phyloP scores from a whole-genome alignment of 2,329 filamentous ascomycete genomes.

The Diaporthe nobilis region DNA sequence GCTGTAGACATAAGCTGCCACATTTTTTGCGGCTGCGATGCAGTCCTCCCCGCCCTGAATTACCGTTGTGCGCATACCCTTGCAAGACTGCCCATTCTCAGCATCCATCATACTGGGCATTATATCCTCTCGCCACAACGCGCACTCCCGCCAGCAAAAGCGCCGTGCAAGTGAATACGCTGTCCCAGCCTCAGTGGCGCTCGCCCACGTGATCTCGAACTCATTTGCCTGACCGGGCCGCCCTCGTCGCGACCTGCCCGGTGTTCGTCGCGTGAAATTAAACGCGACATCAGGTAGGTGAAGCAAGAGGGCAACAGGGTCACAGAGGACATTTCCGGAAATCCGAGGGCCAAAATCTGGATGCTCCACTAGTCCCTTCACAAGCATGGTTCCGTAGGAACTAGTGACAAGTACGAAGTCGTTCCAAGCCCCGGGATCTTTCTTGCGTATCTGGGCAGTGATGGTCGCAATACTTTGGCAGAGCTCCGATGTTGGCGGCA shows the following conservation, averaged over 20 bases:
- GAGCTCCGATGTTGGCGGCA: not conserved
- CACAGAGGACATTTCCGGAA: slow-evolving; percentile 1
- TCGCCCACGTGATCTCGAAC: slow-evolving; percentile 4
- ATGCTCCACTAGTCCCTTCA: not conserved
- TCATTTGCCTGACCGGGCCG: slow-evolving; percentile 2
- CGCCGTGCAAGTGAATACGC: slow-evolving; percentile 5
- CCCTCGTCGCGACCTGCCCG: not conserved
- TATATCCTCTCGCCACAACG: slow-evolving; percentile 9
- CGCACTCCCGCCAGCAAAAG: slow-evolving; percentile 8
- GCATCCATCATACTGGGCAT: not conserved
- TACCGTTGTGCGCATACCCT: slow-evolving; percentile 44
- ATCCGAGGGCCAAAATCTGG: slow-evolving; percentile 1
- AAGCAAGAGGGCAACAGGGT: slow-evolving; percentile 5
- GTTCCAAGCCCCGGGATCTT: not conserved
- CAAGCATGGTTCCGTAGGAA: slow-evolving; percentile 9
- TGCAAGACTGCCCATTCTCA: not conserved
- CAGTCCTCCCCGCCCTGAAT: slow-evolving; percentile 46
- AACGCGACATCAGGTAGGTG: slow-evolving; percentile 7
- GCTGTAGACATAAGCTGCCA: slow-evolving; percentile 47
- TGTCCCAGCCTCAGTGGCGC: not conserved
- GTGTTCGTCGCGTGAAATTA: slow-evolving; percentile 6
- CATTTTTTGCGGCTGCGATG: slow-evolving; percentile 44
- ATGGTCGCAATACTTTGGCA: not conserved
- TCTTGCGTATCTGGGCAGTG: not conserved
- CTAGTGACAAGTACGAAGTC: slow-evolving; percentile 12